These are phyloP conservation scores for Polytrichum commune DNA, from an alignment of 225 moss, liverwort and hornwort genomes.

Conservation along the genomic window DNA sequence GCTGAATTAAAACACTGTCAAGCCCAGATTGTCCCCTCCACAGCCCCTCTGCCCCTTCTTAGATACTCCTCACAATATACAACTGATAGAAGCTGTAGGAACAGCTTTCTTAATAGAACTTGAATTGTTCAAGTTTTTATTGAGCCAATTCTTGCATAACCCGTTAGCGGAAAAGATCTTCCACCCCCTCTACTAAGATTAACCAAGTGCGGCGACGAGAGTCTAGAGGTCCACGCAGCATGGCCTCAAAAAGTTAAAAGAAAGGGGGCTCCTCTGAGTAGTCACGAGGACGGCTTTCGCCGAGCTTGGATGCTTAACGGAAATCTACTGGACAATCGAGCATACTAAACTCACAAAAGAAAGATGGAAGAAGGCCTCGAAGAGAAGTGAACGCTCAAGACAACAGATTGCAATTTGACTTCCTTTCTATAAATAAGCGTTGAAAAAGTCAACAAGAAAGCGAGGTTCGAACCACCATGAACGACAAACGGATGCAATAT, in stretches of 20 bases:
- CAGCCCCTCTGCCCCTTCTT: slow-evolving; percentile 10
- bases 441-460: no score
- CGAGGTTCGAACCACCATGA: no score
- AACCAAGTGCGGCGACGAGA: slow-evolving; percentile 56
- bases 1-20: slow-evolving; percentile 3
- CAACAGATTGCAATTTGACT: not conserved
- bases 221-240: slow-evolving; percentile 56
- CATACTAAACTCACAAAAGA: slow-evolving; percentile 10
- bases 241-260: slow-evolving; percentile 43
- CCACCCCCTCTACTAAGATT: slow-evolving; percentile 54
- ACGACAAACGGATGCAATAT: no score
- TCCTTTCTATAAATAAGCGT: no score
- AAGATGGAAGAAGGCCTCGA: not conserved
- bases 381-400: not conserved
- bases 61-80: no score
- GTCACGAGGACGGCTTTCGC: slow-evolving; percentile 26
- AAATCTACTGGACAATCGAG: slow-evolving; percentile 29
- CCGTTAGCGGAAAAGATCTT: slow-evolving; percentile 57
- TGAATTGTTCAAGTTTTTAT: slow-evolving; percentile 5
- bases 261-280: not conserved
- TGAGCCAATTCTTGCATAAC: not conserved
- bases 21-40: not conserved
- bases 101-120: slow-evolving; percentile 21
- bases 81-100: not conserved
- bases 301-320: slow-evolving; percentile 25